Evolutionary conservation across 805 yeast species (phyloP).

Genomic region (Nakazawaea holstii): DNA sequence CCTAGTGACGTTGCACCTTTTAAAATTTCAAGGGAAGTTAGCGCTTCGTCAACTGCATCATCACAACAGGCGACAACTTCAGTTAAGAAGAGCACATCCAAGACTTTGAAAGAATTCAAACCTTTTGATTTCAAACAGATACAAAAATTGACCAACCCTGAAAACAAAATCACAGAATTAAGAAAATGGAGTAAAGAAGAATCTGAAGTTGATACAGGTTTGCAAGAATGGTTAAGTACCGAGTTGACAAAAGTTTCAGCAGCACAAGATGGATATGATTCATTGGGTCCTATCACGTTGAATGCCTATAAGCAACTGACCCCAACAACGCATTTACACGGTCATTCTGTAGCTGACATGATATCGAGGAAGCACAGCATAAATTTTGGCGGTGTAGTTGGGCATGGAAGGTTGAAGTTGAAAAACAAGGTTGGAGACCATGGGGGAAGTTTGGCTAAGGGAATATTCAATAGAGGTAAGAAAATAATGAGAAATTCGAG

Average conservation of each 20-base stretch:
- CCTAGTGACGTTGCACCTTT: constrained; percentile 14
- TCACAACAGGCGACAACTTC: not conserved
- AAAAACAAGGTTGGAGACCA: constrained; percentile 41
- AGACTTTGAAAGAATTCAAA: not conserved
- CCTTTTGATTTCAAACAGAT: constrained; percentile 33
- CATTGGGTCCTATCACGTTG: constrained; percentile 50
- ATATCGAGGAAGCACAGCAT: constrained; percentile 43
- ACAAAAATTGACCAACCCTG: constrained; percentile 33
- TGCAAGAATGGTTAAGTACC: constrained; percentile 47
- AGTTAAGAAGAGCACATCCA: not conserved
- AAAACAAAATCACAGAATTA: constrained; percentile 34
- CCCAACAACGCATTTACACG: constrained; percentile 29
- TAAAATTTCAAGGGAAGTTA: constrained; percentile 9
- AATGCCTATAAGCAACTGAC: constrained; percentile 65
- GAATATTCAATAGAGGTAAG: constrained; percentile 51
- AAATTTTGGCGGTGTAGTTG: constrained; percentile 37
- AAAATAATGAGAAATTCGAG: constrained; percentile 35
- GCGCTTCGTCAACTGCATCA: constrained; percentile 24
- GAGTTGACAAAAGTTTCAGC: constrained; percentile 35
- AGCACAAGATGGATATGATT: constrained; percentile 28
- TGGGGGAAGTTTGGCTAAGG: constrained; percentile 47
- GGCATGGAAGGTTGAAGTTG: constrained; percentile 44
- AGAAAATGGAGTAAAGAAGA: constrained; percentile 38
- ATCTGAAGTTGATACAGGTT: constrained; percentile 45
- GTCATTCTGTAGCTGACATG: constrained; percentile 34